These are phyloP conservation scores for Starmerella sirachaensis DNA, from an alignment of 805 yeast genomes.

Conservation along the genomic window DNA sequence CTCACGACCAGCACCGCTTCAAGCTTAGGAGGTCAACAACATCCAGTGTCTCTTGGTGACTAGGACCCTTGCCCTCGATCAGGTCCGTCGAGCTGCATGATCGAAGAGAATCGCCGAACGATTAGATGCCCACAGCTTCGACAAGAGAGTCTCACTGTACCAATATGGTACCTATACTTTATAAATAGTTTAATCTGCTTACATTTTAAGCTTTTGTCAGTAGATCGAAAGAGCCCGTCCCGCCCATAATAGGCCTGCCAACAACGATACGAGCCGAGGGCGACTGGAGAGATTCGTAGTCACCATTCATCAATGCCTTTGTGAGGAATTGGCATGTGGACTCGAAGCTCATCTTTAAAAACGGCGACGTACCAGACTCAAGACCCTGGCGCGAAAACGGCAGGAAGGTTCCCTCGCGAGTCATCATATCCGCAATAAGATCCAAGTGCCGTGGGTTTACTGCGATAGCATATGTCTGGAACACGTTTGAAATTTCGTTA, in stretches of 20 bases:
- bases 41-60: too few relatives aligned
- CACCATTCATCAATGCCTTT: conserved; percentile 88
- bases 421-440: conserved; percentile 97
- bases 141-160: too few relatives aligned
- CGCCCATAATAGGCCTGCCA: conserved; percentile 82
- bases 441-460: conserved; percentile 92
- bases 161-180: neutral
- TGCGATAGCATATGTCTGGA: conserved; percentile 88
- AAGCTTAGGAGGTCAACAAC: too few relatives aligned
- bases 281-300: conserved; percentile 71
- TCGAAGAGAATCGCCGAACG: too few relatives aligned
- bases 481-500: conserved; percentile 87
- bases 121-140: too few relatives aligned
- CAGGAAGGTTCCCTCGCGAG: conserved; percentile 91
- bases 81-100: too few relatives aligned
- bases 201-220: conserved; percentile 15
- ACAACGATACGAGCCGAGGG: conserved; percentile 90
- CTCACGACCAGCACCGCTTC: too few relatives aligned
- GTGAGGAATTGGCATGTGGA: conserved; percentile 96
- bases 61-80: too few relatives aligned
- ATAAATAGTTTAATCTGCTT: neutral
- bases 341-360: conserved; percentile 98
- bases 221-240: conserved; percentile 93
- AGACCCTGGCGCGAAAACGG: conserved; percentile 98
- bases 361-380: conserved; percentile 86